Evolutionary conservation across 345 rosid genomes (phyloP).

Genomic region (Trapa incisa): DNA sequence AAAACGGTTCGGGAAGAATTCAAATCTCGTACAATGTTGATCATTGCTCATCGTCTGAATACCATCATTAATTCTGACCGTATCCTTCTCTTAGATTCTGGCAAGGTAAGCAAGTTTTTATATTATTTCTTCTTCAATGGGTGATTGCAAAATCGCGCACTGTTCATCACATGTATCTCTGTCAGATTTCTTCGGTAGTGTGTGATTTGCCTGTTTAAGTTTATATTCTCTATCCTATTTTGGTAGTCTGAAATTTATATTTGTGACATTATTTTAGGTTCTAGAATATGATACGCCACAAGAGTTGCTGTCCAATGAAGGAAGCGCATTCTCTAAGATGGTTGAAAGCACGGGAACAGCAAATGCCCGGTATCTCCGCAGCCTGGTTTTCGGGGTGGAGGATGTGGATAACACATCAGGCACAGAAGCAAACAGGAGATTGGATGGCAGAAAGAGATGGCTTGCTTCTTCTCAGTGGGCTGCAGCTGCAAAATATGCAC

Average conservation of each 20-base stretch:
- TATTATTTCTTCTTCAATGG: background rate
- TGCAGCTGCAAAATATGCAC: conserved; percentile 42
- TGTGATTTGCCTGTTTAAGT: too few relatives aligned
- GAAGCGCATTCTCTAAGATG: conserved; percentile 55
- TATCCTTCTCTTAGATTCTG: conserved; percentile 73
- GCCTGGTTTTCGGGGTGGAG: conserved; percentile 34
- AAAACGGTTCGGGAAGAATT: conserved; percentile 84
- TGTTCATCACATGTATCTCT: too few relatives aligned
- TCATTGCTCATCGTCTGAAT: conserved; percentile 82
- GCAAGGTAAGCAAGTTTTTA: conserved; percentile 36
- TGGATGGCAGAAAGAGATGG: conserved; percentile 8
- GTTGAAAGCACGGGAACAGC: conserved; percentile 67
- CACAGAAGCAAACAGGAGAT: conserved; percentile 26
- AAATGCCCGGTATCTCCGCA: conserved; percentile 55
- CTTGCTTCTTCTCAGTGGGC: conserved; percentile 28
- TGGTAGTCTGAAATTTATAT: too few relatives aligned
- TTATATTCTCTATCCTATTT: too few relatives aligned
- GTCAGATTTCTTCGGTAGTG: too few relatives aligned
- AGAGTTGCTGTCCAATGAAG: conserved; percentile 44
- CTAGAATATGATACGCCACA: conserved; percentile 55
- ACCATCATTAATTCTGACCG: conserved; percentile 70
- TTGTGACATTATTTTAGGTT: conserved; percentile 27
- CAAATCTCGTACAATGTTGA: conserved; percentile 69
- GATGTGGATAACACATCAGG: conserved; percentile 5
- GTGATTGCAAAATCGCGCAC: too few relatives aligned